Evolutionary conservation across 2,329 filamentous ascomycete genomes (phyloP), one percentile per base, ranked within the genome.

Genomic region (Aspergillus fischeri): DNA sequence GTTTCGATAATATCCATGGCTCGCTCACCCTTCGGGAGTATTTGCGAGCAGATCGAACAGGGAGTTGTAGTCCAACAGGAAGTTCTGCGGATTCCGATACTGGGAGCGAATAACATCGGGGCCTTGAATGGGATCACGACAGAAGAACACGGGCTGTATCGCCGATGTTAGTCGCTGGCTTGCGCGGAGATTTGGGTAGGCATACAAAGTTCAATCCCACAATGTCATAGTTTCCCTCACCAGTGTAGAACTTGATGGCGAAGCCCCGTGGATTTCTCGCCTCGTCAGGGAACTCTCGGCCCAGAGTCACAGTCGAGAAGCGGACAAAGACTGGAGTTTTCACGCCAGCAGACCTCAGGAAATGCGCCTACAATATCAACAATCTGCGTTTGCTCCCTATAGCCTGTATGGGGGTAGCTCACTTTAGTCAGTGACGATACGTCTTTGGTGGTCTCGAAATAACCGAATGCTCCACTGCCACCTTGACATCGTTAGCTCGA

Each of bases 171-270:
- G 52, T 27, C 20, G 53, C 47, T 6, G 25, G 21, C 24, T 21
- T 41, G 14, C 27, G 21, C 9, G 6, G 21, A 11, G 32, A 6
- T n/a, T 17, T n/a, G 0, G 9, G 17, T 20, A 42, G 14, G 56
- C 64, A 48, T 62, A 74, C 70, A 53, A 77, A 78, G 64, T 80
- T 80, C 10, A 79, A 59, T 5, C 77, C 77, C 8, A 81, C 77
- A 38, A 81, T 76, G 57, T 81, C 79, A 45, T 79, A 79, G 60
- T 79, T 80, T 6, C 79, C 78, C 55, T 81, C 77, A 38, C 70
- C 70, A 0, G 79, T 81, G 54, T 79, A 78, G 58, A 81, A 77
- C 60, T 81, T 81, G 65, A 81, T 76, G 7, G 79, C 77, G 45
- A 81, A 80, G 0, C 79, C 78, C 54, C 78, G 73, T 2, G 77